Percentiles rank a stretch among this genome's conserved stretches.
phyloP scores from a whole-genome alignment of 2,329 filamentous ascomycete species.

The Botrytis paeoniae region DNA sequence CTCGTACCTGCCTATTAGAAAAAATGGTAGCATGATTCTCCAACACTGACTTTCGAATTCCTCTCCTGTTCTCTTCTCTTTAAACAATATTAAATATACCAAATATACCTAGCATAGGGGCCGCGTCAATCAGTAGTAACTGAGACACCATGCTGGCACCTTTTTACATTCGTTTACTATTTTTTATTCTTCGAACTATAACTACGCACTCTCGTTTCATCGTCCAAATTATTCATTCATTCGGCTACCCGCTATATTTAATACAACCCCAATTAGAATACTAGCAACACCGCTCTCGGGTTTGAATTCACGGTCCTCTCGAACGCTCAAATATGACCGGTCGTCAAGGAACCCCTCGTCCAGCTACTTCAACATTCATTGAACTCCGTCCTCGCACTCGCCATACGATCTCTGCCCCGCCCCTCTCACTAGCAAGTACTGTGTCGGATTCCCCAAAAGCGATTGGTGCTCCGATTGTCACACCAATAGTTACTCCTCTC shows the following conservation, averaged over 20 bases:
- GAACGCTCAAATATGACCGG: background rate
- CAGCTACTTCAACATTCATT: conserved; percentile 3
- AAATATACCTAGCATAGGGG: conserved; percentile 10
- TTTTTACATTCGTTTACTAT: conserved; percentile 13
- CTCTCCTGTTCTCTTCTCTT: background rate
- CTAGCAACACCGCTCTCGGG: background rate
- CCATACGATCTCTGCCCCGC: conserved; percentile 8
- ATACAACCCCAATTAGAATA: background rate
- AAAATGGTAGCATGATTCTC: background rate
- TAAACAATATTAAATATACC: background rate
- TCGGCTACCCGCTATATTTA: background rate
- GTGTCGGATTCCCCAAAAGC: background rate
- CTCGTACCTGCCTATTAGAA: background rate
- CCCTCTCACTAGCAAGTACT: background rate
- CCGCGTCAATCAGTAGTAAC: conserved; percentile 15
- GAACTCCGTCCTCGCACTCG: conserved; percentile 8
- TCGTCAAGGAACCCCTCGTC: conserved; percentile 13
- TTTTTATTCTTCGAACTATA: background rate
- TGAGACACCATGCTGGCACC: conserved; percentile 17
- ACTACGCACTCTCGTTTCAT: background rate
- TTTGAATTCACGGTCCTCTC: background rate
- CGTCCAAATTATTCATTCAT: background rate
- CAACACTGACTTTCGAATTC: background rate
- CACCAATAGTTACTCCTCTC: background rate
- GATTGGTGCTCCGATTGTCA: background rate